phyloP scores from a whole-genome alignment of 805 yeast species.

The Kodamaea leandrae region DNA sequence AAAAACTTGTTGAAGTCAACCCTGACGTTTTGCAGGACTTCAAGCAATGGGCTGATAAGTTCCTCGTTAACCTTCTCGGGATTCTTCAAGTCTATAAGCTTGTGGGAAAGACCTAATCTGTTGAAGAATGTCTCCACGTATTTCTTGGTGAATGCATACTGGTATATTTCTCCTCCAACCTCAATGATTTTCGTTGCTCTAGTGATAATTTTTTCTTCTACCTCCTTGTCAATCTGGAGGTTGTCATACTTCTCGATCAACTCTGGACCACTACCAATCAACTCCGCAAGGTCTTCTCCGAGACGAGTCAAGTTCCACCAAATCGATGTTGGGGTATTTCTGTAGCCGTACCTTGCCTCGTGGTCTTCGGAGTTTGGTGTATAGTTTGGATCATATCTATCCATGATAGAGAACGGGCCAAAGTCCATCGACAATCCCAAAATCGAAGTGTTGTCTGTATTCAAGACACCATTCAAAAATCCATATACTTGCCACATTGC shows the following conservation, averaged over 20 bases:
- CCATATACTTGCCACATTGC: slow-evolving; percentile 93
- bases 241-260: slow-evolving; percentile 43
- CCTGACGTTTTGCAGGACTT: slow-evolving; percentile 55
- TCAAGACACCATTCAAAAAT: slow-evolving; percentile 88
- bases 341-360: slow-evolving; percentile 66
- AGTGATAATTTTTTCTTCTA: slow-evolving; percentile 48
- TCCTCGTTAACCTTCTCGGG: slow-evolving; percentile 40
- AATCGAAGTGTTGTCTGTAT: slow-evolving; percentile 92
- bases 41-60: slow-evolving; percentile 59
- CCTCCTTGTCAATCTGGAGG: slow-evolving; percentile 46
- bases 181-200: slow-evolving; percentile 68
- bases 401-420: slow-evolving; percentile 94
- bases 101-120: slow-evolving; percentile 63
- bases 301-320: slow-evolving; percentile 91
- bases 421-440: slow-evolving; percentile 86
- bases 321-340: slow-evolving; percentile 79
- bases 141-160: slow-evolving; percentile 54
- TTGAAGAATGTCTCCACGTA: slow-evolving; percentile 57
- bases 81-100: slow-evolving; percentile 29
- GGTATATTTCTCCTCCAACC: slow-evolving; percentile 62
- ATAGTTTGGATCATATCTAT: slow-evolving; percentile 72
- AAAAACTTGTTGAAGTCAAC: slow-evolving; percentile 83
- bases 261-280: slow-evolving; percentile 69
- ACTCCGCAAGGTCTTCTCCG: slow-evolving; percentile 79
- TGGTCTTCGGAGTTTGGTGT: slow-evolving; percentile 92